phyloP scores from a whole-genome alignment of 495 filamentous ascomycete genomes.

The Viridothelium virens region DNA sequence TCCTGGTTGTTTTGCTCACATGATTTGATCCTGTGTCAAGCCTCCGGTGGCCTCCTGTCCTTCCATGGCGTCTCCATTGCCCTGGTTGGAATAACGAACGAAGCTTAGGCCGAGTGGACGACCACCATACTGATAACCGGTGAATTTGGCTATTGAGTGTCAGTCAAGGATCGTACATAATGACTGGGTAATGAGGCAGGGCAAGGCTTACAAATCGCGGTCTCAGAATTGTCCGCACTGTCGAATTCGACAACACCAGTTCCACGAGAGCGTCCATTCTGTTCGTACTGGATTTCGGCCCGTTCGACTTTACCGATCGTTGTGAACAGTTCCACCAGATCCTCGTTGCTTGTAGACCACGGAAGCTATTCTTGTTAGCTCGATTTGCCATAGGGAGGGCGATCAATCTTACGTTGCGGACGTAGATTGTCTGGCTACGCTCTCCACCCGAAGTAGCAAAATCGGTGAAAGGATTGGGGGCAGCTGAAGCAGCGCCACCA shows the following conservation, averaged over 20 bases:
- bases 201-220: conserved; percentile 62
- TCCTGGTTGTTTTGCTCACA: conserved; percentile 48
- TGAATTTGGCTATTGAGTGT: conserved; percentile 67
- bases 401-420: conserved; percentile 77
- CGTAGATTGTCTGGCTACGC: conserved; percentile 75
- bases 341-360: conserved; percentile 98
- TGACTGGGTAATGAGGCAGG: neutral
- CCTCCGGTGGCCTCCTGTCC: conserved; percentile 60
- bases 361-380: conserved; percentile 58
- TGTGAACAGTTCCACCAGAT: conserved; percentile 89
- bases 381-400: neutral
- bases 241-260: conserved; percentile 95
- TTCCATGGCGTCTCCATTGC: conserved; percentile 69
- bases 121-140: conserved; percentile 93
- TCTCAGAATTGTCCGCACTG: conserved; percentile 73
- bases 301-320: conserved; percentile 97
- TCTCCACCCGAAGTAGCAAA: conserved; percentile 83
- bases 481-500: conserved; percentile 37
- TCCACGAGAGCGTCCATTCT: conserved; percentile 88
- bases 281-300: conserved; percentile 97
- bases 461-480: conserved; percentile 96
- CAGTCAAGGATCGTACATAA: conserved; percentile 8
- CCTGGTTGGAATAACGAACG: conserved; percentile 74
- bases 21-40: conserved; percentile 94
- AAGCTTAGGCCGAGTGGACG: conserved; percentile 86